phyloP scores from a whole-genome alignment of 768 basidiomycete genomes.

The Lactarius hengduanensis region DNA sequence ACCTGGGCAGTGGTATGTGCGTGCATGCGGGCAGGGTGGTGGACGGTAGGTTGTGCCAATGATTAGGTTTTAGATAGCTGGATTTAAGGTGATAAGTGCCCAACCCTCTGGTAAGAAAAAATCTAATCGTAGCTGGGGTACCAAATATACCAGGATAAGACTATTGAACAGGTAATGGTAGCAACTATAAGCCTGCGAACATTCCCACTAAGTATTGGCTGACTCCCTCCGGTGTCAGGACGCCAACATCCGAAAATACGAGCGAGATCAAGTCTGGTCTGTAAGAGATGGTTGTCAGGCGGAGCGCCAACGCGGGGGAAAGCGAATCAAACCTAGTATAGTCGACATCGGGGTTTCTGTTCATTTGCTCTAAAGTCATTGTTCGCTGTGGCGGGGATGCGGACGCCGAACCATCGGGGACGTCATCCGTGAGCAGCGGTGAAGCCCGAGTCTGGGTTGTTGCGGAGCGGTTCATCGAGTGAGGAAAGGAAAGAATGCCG shows the following conservation, averaged over 20 bases:
- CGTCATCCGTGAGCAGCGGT: constrained; percentile 8
- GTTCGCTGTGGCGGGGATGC: constrained; percentile 35
- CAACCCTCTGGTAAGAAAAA: background rate
- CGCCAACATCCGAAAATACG: constrained; percentile 93
- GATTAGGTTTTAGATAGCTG: constrained; percentile 3
- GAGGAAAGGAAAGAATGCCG: constrained; percentile 68
- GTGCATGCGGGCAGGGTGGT: background rate
- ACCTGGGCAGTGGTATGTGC: constrained; percentile 3
- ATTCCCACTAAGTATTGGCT: constrained; percentile 95
- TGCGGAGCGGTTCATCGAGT: constrained; percentile 30
- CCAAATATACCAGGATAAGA: background rate
- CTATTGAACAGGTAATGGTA: background rate
- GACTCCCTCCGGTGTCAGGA: constrained; percentile 88
- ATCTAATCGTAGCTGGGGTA: background rate
- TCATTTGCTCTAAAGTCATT: constrained; percentile 83
- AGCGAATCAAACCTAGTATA: constrained; percentile 70
- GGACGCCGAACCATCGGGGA: constrained; percentile 24
- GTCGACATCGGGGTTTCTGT: constrained; percentile 85
- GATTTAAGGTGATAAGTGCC: constrained; percentile 6
- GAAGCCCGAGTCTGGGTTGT: constrained; percentile 12
- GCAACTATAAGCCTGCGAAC: constrained; percentile 64
- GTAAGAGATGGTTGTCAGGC: constrained; percentile 27
- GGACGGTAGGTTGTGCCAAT: background rate
- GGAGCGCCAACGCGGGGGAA: background rate
- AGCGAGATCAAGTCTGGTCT: constrained; percentile 92